Percentiles rank a stretch among this genome's conserved stretches.
Evolutionary conservation across 176 grass and related monocot genomes (phyloP).

Genomic region (Areca catechu): DNA sequence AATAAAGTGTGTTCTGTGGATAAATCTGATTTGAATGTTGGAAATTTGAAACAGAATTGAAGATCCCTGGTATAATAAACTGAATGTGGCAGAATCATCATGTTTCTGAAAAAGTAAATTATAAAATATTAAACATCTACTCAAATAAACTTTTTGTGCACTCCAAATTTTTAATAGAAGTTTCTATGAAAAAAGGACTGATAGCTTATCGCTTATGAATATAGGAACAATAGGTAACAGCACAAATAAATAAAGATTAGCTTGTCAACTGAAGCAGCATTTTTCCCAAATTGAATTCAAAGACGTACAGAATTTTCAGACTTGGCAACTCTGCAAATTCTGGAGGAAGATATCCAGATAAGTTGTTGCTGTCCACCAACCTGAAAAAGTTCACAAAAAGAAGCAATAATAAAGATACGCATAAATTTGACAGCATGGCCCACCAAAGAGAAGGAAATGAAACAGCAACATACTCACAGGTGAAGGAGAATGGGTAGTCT

Average conservation of each 20-base stretch:
- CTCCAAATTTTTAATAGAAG: too few species aligned
- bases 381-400: conserved; percentile 33
- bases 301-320: conserved; percentile 69
- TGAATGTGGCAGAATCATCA: too few species aligned
- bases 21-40: too few species aligned
- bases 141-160: too few species aligned
- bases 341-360: conserved; percentile 85
- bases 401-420: conserved; percentile 5
- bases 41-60: too few species aligned
- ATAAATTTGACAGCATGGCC: conserved; percentile 2
- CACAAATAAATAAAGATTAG: background rate
- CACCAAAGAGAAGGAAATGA: conserved; percentile 11
- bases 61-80: too few species aligned
- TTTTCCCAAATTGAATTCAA: background rate
- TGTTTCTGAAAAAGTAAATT: too few species aligned
- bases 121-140: too few species aligned
- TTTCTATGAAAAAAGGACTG: background rate
- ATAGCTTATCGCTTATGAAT: background rate
- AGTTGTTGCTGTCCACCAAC: conserved; percentile 80
- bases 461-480: conserved; percentile 41
- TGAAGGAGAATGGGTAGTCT: conserved; percentile 43
- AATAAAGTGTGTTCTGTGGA: too few species aligned
- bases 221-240: too few species aligned
- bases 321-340: conserved; percentile 26
- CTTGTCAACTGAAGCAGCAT: too few species aligned